phyloP scores from a whole-genome alignment of 352 stramenopile species.

The Pseudoperonospora humuli region DNA sequence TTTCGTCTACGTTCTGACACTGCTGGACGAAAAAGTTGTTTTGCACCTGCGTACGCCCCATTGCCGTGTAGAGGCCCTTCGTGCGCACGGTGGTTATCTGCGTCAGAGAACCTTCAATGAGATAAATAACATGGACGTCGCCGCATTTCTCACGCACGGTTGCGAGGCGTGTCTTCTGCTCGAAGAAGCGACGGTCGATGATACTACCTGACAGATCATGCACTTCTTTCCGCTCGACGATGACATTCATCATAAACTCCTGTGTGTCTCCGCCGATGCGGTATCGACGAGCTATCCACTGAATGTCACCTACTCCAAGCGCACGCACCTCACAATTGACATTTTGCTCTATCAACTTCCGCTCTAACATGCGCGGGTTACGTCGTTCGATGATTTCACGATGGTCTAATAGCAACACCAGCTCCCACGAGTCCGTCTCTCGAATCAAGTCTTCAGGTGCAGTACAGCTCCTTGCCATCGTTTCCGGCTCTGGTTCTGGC shows the following conservation, averaged over 20 bases:
- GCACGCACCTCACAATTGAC: conserved; percentile 77
- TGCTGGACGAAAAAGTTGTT: conserved; percentile 81
- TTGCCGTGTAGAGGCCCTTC: conserved; percentile 52
- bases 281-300: conserved; percentile 61
- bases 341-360: conserved; percentile 66
- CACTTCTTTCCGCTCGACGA: conserved; percentile 81
- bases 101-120: conserved; percentile 72
- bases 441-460: conserved; percentile 15
- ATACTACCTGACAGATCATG: conserved; percentile 76
- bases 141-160: conserved; percentile 39
- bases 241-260: conserved; percentile 77
- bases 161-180: conserved; percentile 67
- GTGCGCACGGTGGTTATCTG: conserved; percentile 62
- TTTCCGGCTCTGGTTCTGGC: conserved; percentile 18
- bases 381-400: conserved; percentile 66
- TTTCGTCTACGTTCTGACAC: conserved; percentile 69
- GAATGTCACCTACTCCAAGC: conserved; percentile 69
- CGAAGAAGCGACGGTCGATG: conserved; percentile 69
- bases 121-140: conserved; percentile 74
- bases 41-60: conserved; percentile 74
- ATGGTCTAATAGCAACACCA: conserved; percentile 79
- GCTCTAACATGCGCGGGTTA: conserved; percentile 67
- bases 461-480: neutral
- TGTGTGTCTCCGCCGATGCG: conserved; percentile 26
- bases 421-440: conserved; percentile 55